A percentile compares a stretch with the other conserved stretches of the same genome.
phyloP scores from a whole-genome alignment of 78 protist species.

The Paulinella micropora region DNA sequence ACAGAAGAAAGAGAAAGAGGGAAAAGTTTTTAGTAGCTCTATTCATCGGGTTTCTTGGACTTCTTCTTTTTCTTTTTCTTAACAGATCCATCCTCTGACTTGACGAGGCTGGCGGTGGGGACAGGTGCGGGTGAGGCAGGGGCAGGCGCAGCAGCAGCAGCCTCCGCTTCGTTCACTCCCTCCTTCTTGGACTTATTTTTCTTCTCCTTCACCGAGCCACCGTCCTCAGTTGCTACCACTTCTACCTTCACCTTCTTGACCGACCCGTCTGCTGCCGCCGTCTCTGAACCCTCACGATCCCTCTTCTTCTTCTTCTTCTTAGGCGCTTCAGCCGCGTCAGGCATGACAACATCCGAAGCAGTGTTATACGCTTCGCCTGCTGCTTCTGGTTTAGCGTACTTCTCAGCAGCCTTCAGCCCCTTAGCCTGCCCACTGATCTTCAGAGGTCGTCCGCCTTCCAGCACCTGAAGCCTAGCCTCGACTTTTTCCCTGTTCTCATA shows the following conservation, averaged over 20 bases:
- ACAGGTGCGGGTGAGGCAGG: no score
- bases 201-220: not conserved
- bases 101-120: no score
- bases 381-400: not conserved
- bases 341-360: not conserved
- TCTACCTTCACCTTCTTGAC: no score
- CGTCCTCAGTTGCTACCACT: no score
- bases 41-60: no score
- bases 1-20: no score
- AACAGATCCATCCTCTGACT: no score
- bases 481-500: not conserved
- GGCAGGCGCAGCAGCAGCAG: no score
- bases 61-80: no score
- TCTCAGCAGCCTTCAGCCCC: not conserved
- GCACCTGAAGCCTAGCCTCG: not conserved
- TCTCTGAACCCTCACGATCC: no score
- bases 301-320: not conserved
- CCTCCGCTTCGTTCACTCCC: not conserved
- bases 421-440: not conserved
- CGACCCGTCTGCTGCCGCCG: no score
- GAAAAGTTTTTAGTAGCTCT: no score
- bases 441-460: not conserved
- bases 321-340: not conserved
- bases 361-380: not conserved
- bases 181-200: not conserved